These are phyloP conservation scores for Puccinia coronata DNA, from an alignment of 1,284 basidiomycete species.

Conservation along the genomic window DNA sequence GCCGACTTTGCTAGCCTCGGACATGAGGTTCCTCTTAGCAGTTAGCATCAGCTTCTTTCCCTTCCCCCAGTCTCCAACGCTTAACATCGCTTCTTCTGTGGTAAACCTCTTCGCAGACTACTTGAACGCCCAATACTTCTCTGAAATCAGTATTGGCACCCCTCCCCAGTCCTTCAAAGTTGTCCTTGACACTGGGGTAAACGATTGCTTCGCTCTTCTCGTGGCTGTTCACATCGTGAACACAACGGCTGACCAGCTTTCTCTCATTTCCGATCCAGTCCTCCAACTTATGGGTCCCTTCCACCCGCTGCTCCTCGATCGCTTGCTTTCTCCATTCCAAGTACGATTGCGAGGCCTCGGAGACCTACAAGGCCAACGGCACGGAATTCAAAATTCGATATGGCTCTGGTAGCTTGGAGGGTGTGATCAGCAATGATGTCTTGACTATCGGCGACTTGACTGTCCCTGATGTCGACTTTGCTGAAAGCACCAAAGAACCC, in stretches of 20 bases:
- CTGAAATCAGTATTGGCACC: conserved; percentile 79
- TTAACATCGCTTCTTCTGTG: background rate
- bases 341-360: conserved; percentile 82
- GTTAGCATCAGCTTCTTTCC: conserved; percentile 64
- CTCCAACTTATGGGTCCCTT: conserved; percentile 92
- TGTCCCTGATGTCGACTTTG: conserved; percentile 82
- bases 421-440: conserved; percentile 84
- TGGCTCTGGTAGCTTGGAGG: conserved; percentile 95
- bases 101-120: conserved; percentile 67
- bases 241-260: conserved; percentile 63
- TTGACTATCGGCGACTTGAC: conserved; percentile 80
- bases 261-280: conserved; percentile 61
- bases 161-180: conserved; percentile 68
- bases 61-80: conserved; percentile 20
- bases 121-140: conserved; percentile 96
- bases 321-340: conserved; percentile 96
- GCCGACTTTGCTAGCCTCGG: conserved; percentile 66
- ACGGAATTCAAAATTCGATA: conserved; percentile 89
- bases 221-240: conserved; percentile 69
- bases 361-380: conserved; percentile 89
- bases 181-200: conserved; percentile 30
- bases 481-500: conserved; percentile 94
- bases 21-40: conserved; percentile 84
- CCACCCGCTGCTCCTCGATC: conserved; percentile 83
- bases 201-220: conserved; percentile 65